Base-by-base conservation (phyloP, 441 rosid species). In the Euphorbia celastroides region DNA sequence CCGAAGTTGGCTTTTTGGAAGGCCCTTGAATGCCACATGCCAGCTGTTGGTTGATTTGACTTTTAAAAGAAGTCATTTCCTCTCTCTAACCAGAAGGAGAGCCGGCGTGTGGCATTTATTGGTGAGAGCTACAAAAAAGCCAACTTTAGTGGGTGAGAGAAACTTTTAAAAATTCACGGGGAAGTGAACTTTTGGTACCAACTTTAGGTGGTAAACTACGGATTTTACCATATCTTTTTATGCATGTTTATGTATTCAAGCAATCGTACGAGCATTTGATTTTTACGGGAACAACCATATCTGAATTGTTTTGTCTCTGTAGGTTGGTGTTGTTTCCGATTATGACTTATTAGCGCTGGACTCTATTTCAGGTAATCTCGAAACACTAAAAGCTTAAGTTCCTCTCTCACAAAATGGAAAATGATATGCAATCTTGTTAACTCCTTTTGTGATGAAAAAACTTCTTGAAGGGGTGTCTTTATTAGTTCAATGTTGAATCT, bases 301-400 rank as follows among this genome's bases (percentile, higher is more conserved):
- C 12, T n/a, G n/a, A 17, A 22, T 17, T 36, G 67, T 60, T 66
- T 70, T 65, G 59, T 66, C 73, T 67, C 66, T 82, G 80, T 83
- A 91, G 99, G 96, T 91, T 77, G 97, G 99, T 74, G 88, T 91
- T 71, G 95, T 89, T 75, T 93, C 98, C 22, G 97, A 89, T 79
- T 88, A 91, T 78, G 99, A 93, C 80, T 82, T 91, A 80, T 68
- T 93, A 73, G 96, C 93, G 28, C 74, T 93, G 89, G 99, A 93
- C 81, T 91, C 97, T 64, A 83, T 91, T 82, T 89, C 93, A 70
- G 95, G 97, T 91, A 83, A 70, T 54, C 58, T 52, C 6, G 58
- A 65, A 57, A 58, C 23, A 46, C 64, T 41, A 73, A 66, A n/a
- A 64, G 16, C 28, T 27, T 12, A 26, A 6, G 8, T 57, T 27